Conservation (phyloP, 257 asterid species). For the Petunia secreta region DNA sequence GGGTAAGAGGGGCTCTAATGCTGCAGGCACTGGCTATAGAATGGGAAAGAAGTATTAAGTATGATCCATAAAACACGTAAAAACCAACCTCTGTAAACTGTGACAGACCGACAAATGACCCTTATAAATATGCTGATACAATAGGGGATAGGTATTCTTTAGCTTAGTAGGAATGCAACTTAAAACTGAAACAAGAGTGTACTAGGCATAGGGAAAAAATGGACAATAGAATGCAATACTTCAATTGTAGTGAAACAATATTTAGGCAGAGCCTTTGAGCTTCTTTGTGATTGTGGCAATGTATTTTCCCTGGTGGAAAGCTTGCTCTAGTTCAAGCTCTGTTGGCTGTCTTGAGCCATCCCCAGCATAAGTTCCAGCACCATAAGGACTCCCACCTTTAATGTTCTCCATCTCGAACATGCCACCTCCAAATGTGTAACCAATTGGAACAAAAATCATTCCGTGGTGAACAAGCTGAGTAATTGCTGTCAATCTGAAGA, state of each 20-base stretch:
- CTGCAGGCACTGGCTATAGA: background rate
- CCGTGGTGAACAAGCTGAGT: conserved; percentile 73
- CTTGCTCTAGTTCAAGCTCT: conserved; percentile 55
- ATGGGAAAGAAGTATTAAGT: background rate
- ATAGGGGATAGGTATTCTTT: conserved; percentile 11
- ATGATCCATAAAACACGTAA: conserved; percentile 24
- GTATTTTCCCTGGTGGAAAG: conserved; percentile 67
- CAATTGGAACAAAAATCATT: conserved; percentile 65
- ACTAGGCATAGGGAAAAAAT: background rate
- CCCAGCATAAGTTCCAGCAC: conserved; percentile 66
- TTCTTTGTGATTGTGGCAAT: conserved; percentile 57
- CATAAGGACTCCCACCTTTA: conserved; percentile 75
- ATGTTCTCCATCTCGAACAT: conserved; percentile 67
- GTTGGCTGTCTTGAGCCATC: conserved; percentile 70
- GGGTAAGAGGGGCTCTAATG: background rate
- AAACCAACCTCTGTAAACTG: background rate
- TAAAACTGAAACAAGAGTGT: background rate
- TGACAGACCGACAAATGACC: conserved; percentile 18
- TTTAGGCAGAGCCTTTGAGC: conserved; percentile 40
- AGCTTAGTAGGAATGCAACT: conserved; percentile 15
- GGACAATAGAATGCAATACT: conserved; percentile 18
- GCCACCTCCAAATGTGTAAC: conserved; percentile 68
- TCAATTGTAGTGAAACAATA: background rate
- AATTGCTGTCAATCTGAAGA: conserved; percentile 64
- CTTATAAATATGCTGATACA: conserved; percentile 19